Base-by-base conservation (phyloP, 164 flowering plant species). In the Echeveria elegans region DNA sequence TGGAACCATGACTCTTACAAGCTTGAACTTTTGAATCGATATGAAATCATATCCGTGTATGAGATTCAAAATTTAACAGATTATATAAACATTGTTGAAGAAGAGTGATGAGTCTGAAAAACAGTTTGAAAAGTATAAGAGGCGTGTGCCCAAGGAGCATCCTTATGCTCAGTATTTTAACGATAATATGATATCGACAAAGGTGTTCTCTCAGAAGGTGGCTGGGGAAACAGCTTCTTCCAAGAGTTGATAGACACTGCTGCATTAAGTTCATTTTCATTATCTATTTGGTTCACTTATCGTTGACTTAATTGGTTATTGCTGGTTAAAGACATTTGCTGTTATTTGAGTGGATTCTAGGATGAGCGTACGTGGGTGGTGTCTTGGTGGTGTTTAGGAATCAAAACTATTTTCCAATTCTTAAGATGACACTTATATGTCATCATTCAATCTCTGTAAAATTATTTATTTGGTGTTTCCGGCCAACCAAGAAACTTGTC, bases 121-220 rank as follows among this genome's bases (percentile, higher is more conserved):
- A n/a, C n/a, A n/a, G n/a, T n/a, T n/a, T n/a, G n/a, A n/a, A n/a
- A n/a, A n/a, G n/a, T n/a, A n/a, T n/a, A n/a, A n/a, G n/a, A n/a
- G n/a, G n/a, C n/a, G n/a, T n/a, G n/a, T n/a, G n/a, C n/a, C n/a
- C n/a, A n/a, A n/a, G n/a, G n/a, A n/a, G n/a, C n/a, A n/a, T n/a
- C n/a, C n/a, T n/a, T n/a, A n/a, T n/a, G n/a, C n/a, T n/a, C n/a
- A n/a, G n/a, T n/a, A n/a, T n/a, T n/a, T n/a, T n/a, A n/a, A n/a
- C n/a, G n/a, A n/a, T n/a, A n/a, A n/a, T 71, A 81, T 88, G 83
- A 63, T 82, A 34, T 85, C 88, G 0, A 80, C 88, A 0, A 81
- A 84, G 80, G 66, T 83, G 64, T 85, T 88, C 23, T 75, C 87
- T 1, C 85, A 82, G 65, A 78, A 73, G 78, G 71, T 75, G 18